Conservation (phyloP, 306 rosid species). For the Quillaja saponaria region DNA sequence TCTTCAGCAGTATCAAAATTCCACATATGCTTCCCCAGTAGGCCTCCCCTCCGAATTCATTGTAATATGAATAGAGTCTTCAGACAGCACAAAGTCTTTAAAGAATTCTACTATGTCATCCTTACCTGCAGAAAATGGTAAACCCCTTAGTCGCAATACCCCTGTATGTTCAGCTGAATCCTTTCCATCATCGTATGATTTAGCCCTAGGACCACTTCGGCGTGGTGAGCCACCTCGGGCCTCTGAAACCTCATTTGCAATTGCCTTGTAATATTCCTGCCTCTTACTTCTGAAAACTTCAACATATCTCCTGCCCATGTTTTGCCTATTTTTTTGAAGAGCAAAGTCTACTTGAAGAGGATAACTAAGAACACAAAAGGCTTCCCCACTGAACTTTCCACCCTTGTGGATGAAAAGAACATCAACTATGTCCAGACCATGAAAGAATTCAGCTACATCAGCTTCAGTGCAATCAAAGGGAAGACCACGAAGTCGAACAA, state of each 20-base stretch:
- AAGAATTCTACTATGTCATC: constrained; percentile 84
- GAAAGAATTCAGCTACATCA: constrained; percentile 94
- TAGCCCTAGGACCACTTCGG: constrained; percentile 60
- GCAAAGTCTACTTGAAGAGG: constrained; percentile 97
- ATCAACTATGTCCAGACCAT: constrained; percentile 85
- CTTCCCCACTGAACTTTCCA: constrained; percentile 88
- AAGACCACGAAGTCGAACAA: constrained; percentile 83
- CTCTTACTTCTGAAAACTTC: constrained; percentile 95
- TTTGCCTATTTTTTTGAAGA: constrained; percentile 84
- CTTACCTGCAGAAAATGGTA: constrained; percentile 85
- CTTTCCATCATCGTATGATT: constrained; percentile 75
- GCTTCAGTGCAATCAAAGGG: constrained; percentile 88
- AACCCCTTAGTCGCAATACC: constrained; percentile 74
- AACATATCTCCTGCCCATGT: constrained; percentile 86
- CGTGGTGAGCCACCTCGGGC: constrained; percentile 76
- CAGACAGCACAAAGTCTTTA: constrained; percentile 61
- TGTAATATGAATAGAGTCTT: constrained; percentile 57
- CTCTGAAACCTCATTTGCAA: constrained; percentile 76
- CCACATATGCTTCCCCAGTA: constrained; percentile 93
- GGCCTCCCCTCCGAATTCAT: constrained; percentile 94
- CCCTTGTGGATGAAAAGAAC: constrained; percentile 82
- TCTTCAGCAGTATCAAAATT: constrained; percentile 73
- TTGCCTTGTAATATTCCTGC: constrained; percentile 93
- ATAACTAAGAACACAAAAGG: constrained; percentile 82
- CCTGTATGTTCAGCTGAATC: constrained; percentile 91